phyloP scores from a whole-genome alignment of 2,329 filamentous ascomycete species.

The Talaromyces albobiverticillius region DNA sequence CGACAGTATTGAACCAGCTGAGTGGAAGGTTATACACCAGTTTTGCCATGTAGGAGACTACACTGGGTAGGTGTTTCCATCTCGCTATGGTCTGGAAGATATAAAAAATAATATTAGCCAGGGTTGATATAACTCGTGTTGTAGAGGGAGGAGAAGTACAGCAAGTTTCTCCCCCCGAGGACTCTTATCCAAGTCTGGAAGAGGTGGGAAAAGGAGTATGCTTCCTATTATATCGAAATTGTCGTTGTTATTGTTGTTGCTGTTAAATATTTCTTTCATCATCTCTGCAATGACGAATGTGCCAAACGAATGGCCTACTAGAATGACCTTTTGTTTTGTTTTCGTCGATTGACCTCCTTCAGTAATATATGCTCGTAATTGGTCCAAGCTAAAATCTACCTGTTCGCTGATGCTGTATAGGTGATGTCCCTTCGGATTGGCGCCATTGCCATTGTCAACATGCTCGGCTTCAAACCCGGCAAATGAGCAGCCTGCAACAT shows the following conservation, averaged over 20 bases:
- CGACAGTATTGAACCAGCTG: slow-evolving; percentile 3
- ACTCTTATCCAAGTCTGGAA: slow-evolving; percentile 13
- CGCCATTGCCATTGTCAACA: no score
- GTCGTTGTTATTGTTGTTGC: neutral
- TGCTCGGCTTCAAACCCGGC: slow-evolving; percentile 5
- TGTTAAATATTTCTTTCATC: slow-evolving; percentile 4
- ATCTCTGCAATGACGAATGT: slow-evolving; percentile 14
- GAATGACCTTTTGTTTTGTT: slow-evolving; percentile 10
- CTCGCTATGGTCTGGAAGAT: neutral
- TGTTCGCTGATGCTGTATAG: slow-evolving; percentile 10
- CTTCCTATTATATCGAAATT: slow-evolving; percentile 8
- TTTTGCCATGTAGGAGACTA: slow-evolving; percentile 6
- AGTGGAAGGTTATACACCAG: slow-evolving; percentile 1
- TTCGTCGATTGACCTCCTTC: neutral
- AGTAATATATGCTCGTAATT: neutral
- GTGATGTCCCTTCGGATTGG: neutral
- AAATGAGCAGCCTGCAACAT: slow-evolving; percentile 10
- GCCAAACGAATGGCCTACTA: slow-evolving; percentile 14
- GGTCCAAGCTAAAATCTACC: slow-evolving; percentile 1
- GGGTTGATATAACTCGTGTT: no score
- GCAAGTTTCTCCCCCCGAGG: slow-evolving; percentile 9
- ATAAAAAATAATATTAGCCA: neutral
- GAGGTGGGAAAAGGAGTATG: slow-evolving; percentile 14
- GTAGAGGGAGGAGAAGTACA: neutral
- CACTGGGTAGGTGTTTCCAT: slow-evolving; percentile 10